These are phyloP conservation scores for Rhizoclosmatium sp. DNA, from an alignment of 192 early-diverging fungal genomes.

Conservation along the genomic window DNA sequence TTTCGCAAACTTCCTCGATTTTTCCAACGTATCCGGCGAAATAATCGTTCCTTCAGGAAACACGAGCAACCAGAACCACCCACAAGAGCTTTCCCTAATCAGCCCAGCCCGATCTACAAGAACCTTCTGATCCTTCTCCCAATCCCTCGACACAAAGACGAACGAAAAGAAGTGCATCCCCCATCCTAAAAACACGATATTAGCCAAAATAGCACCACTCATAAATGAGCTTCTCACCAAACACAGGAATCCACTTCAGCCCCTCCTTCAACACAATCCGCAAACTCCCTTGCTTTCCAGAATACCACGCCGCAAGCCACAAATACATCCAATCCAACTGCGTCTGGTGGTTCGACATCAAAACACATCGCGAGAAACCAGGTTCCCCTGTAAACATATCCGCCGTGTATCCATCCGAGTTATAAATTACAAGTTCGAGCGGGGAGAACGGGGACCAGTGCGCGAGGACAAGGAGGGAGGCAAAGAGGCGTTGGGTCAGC, in stretches of 20 bases:
- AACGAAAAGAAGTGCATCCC: conserved; percentile 92
- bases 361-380: conserved; percentile 24
- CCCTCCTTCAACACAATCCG: conserved; percentile 91
- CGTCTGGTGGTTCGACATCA: conserved; percentile 61
- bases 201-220: background rate
- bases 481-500: conserved; percentile 50
- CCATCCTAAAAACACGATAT: conserved; percentile 40
- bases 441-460: conserved; percentile 41
- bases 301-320: conserved; percentile 26
- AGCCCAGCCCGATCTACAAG: conserved; percentile 61
- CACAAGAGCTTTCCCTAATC: conserved; percentile 13
- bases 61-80: conserved; percentile 81
- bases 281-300: conserved; percentile 76
- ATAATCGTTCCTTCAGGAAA: conserved; percentile 97
- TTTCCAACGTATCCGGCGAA: conserved; percentile 74
- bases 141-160: conserved; percentile 89
- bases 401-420: conserved; percentile 29
- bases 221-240: conserved; percentile 63
- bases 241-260: conserved; percentile 83
- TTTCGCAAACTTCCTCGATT: conserved; percentile 64
- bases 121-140: conserved; percentile 69
- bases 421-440: conserved; percentile 43
- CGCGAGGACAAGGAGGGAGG: conserved; percentile 46
- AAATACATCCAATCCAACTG: conserved; percentile 36
- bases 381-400: background rate